Percentiles rank a stretch among this genome's conserved stretches.
Evolutionary conservation across 192 early-diverging fungal genomes (phyloP).

Genomic region (Oehlia diaphana): DNA sequence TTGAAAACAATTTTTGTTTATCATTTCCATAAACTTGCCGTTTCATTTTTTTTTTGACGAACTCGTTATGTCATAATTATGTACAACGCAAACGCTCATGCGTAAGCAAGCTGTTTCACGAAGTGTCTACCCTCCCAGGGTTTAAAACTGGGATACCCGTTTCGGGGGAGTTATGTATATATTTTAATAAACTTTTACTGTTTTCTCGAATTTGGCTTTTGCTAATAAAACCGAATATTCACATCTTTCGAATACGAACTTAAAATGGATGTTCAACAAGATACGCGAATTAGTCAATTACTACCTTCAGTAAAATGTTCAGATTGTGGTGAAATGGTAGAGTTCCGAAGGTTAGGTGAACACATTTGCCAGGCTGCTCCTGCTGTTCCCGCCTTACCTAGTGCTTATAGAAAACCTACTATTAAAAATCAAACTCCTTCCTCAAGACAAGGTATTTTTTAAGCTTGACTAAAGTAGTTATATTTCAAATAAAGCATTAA

Average conservation of each 20-base stretch:
- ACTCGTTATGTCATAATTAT: too few species aligned
- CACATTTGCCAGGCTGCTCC: conserved; percentile 55
- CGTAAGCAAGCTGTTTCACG: too few species aligned
- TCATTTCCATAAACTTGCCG: too few species aligned
- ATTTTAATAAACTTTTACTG: too few species aligned
- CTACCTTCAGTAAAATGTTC: conserved; percentile 57
- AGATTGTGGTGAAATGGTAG: conserved; percentile 58
- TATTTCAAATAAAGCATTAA: neutral
- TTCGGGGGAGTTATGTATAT: too few species aligned
- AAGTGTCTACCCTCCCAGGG: too few species aligned
- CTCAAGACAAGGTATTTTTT: neutral
- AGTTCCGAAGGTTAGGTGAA: conserved; percentile 49
- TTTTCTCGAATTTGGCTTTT: too few species aligned
- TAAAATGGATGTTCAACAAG: conserved; percentile 9
- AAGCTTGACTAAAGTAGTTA: neutral
- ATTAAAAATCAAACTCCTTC: conserved; percentile 1
- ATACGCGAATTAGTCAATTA: conserved; percentile 55
- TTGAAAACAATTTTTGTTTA: too few species aligned
- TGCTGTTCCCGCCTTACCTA: conserved; percentile 46
- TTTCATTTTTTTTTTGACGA: too few species aligned
- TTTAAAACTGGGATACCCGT: too few species aligned
- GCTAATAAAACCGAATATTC: too few species aligned
- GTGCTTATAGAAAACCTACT: neutral
- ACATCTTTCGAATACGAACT: neutral
- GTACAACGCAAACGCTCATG: too few species aligned